Evolutionary conservation across 2,329 filamentous ascomycete species (phyloP), one percentile per base, ranked within the genome.

Genomic region (Penicillium corylophilum): DNA sequence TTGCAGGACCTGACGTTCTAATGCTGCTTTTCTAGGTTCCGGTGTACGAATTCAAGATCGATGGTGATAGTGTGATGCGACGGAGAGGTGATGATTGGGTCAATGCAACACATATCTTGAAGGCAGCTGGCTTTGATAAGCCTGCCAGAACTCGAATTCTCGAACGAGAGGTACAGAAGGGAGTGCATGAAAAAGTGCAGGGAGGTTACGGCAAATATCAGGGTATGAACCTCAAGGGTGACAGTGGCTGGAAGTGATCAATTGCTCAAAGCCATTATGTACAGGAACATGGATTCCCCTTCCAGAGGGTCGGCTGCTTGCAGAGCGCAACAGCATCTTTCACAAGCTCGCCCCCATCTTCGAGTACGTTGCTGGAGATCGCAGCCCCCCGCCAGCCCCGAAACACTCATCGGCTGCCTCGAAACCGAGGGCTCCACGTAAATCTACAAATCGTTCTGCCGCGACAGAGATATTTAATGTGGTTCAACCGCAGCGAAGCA

Each of bases 141-240:
- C 94, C 94, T 2, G 90, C 93, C 12, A 82, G 94, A 69, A 99
- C 94, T 36, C 84, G 94, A 57, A 97, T 99, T 51, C 82, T 99
- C 5, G 94, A 99, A 75, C 84, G 94, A 60, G 94, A 99, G 68
- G 93, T 99, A 7, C 94, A 99, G 67, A 96, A 96, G 72, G 93
- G 95, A 39, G 82, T 88, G 5, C 94, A 99, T 69, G 94, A 97
- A 76, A 99, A 99, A 77, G 92, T 99, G 5, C 94, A 99, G 70
- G 94, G 93, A 59, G 94, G 94, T 15, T 97, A 97, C 72, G 94
- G 94, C 65, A 97, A 97, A 83, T 99, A 97, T 64, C 94, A 99
- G 78, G 92, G 88, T 90, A 67, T 73, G 49, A 8, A 16, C 31
- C 63, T 23, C 9, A 36, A 23, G 10, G 20, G n/a, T 35, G 18